These are phyloP conservation scores for Rhododendron ovatum DNA, from an alignment of 148 eudicot genomes.

Conservation along the genomic window DNA sequence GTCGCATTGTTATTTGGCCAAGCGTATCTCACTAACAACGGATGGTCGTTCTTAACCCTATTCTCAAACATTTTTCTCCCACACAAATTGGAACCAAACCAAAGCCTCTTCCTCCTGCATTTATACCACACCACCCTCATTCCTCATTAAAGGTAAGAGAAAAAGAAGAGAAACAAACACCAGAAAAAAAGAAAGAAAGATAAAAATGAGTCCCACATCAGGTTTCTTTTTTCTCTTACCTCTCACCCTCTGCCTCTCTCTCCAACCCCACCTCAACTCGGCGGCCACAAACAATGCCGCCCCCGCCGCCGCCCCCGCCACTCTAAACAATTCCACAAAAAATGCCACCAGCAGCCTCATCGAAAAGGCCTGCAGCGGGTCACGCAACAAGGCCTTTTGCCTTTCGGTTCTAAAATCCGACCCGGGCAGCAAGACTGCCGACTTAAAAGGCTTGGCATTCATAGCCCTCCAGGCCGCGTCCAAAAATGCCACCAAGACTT, in stretches of 20 bases:
- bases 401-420: slow-evolving; percentile 2
- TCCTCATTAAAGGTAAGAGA: not conserved
- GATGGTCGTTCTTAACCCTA: not conserved
- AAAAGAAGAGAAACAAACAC: not conserved
- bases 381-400: slow-evolving; percentile 20
- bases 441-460: slow-evolving; percentile 21
- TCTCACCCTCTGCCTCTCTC: not conserved
- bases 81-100: not conserved
- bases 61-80: not conserved
- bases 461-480: slow-evolving; percentile 18
- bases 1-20: not conserved
- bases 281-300: not conserved
- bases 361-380: slow-evolving; percentile 9
- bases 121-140: not conserved
- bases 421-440: not conserved
- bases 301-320: not conserved
- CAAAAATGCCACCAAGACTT: slow-evolving; percentile 5
- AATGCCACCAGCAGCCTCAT: not conserved
- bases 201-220: not conserved
- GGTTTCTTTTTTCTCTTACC: not conserved
- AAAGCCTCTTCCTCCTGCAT: not conserved
- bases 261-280: not conserved
- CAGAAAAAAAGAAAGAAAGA: not conserved
- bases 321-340: not conserved
- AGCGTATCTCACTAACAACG: slow-evolving; percentile 9